Base-by-base conservation (phyloP, 148 eudicot genomes). In the Dysphania ambrosioides region DNA sequence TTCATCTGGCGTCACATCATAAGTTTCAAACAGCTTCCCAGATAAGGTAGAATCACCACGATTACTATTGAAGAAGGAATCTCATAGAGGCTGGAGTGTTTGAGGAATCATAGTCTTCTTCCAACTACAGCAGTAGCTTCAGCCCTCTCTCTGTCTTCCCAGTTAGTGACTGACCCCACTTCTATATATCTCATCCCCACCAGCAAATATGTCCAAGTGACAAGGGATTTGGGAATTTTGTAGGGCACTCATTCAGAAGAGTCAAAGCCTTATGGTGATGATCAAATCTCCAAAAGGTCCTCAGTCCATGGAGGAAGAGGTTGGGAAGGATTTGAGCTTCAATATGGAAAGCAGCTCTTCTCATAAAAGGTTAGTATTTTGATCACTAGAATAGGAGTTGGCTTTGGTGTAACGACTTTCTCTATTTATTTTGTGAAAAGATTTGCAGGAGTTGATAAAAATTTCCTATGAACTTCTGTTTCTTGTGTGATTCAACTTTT, bases 241-340 rank as follows among this genome's bases (percentile, higher is more conserved):
- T 85, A 94, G 98, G 83, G 88, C 86, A 79, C 72, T 84, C 55
- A 74, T 68, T 23, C 90, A 81, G 68, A 90, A 85, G 84, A 90
- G 66, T 68, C 96, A 82, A 58, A 86, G 91, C 75, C 90, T 95
- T 83, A 84, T 87, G 81, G 90, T 90, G 78, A 90, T 92, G 89
- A 79, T 95, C 72, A 87, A 89, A 79, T 89, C 91, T 12, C 92
- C 90, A 3, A 87, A 85, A 84, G 87, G 80, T 38, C 80, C 85
- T 53, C 88, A 86, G 59, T 88, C 90, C 60, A 86, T 82, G 72
- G 95, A 90, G 41, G 92, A 89, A 23, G 96, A 92, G 2, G 91
- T 89, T 7, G 98, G 90, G 44, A 96, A 88, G 57, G 92, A 83
- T 79, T 74, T 87, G 62, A 75, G 47, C 79, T 57, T 88, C 31